Base-by-base conservation (phyloP, 2,329 filamentous ascomycete genomes). In the Lasiodiplodia citricola region DNA sequence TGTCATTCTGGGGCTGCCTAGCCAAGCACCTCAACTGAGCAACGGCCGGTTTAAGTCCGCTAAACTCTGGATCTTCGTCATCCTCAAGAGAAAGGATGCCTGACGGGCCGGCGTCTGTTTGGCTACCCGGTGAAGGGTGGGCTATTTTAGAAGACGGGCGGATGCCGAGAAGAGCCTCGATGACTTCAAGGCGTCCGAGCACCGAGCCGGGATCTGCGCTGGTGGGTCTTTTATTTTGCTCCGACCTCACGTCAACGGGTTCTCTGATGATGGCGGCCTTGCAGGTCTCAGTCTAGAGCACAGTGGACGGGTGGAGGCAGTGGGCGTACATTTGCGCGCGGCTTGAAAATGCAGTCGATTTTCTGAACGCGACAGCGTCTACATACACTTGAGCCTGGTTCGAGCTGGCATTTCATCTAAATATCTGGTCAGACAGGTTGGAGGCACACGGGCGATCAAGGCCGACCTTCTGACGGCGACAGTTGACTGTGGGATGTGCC, bases 301-400 rank as follows among this genome's bases (percentile, higher is more conserved):
- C 55, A 60, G 55, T 31, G 44, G 37, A 41, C 11, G n/a, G 37
- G 37, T 62, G 64, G 41, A 23, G 52, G 62, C 16, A 31, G 44
- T 38, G 54, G 69, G 69, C 78, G 68, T 72, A 80, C 80, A 71
- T 82, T 82, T 54, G 79, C 79, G 51, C 80, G 75, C 13, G 80
- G 80, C 38, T 81, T 79, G 68, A 82, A 82, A 14, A 82, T 74
- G 71, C 80, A 82, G 25, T 78, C 77, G 11, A 79, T 69, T 58
- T 70, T 69, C 55, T 66, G 69, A 21, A 66, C 68, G 28, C 69
- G 64, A 35, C 70, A 71, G 35, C 70, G 56, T 62, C 56, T 70
- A 50, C 70, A 71, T 55, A 67, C n/a, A 21, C 60, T 63, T 28
- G 69, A 70, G 47, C 63, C 60, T 14, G 60, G 69, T 28, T 70